Evolutionary conservation across 2,329 filamentous ascomycete species (phyloP), one percentile per base, ranked within the genome.

Genomic region (Phyllosticta ampelicida): DNA sequence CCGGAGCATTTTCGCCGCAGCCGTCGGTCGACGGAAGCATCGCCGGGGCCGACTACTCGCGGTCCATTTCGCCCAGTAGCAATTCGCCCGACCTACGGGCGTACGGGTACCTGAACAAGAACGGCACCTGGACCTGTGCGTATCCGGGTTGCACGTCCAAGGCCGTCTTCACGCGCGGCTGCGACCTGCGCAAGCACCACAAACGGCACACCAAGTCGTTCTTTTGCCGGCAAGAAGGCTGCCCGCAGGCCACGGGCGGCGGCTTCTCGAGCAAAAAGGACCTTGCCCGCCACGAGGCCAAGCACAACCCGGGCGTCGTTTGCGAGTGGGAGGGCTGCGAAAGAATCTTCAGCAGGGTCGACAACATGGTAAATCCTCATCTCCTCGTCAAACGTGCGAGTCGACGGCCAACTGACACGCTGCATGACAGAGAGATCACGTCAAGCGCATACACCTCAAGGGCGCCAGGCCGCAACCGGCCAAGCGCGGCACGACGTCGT

Each of bases 241-340:
- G 82, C 65, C 79, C 80, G 11, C 80, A 84, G 63, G 73, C 79
- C 9, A 74, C 71, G 2, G 75, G 77, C 36, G 80, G 80, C 29
- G 81, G 82, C 0, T 85, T 84, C 65, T 83, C 80, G 6, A 82
- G 79, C 65, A 83, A 83, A 66, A 85, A 85, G 64, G 82, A 85
- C 62, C 77, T 81, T 19, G 78, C 79, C 23, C 71, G 82, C 48
- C 82, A 85, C 62, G 82, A 84, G 66, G 81, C 81, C 50, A 84
- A 82, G 65, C 82, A 85, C 67, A 82, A 83, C 62, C 81, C 82
- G 1, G 77, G 75, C n/a, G 78, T 85, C 55, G 65, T 75, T 44
- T 85, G 82, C 63, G 78, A 82, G 62, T 82, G 78, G 77, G 74
- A 77, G 28, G 79, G 77, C 6, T 85, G 82, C 66, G 76, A 76